Evolutionary conservation across 2,329 filamentous ascomycete genomes (phyloP).

Genomic region (Coniochaeta sp.): DNA sequence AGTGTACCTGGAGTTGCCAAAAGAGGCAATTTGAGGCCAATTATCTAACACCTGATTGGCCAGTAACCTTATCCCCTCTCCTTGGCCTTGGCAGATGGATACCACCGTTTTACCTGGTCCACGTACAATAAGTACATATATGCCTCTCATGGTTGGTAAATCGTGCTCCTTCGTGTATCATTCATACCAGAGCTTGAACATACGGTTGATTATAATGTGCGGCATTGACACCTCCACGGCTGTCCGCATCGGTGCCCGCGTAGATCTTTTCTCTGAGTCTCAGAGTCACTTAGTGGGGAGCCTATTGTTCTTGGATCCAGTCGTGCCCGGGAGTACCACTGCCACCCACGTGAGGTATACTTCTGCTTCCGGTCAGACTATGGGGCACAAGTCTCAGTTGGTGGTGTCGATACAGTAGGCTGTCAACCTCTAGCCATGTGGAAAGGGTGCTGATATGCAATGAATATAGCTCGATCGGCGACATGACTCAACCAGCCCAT

Average conservation of each 20-base stretch:
- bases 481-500: conserved; percentile 6
- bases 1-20: not conserved
- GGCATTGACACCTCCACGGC: conserved; percentile 9
- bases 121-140: too few relatives aligned
- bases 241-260: conserved; percentile 16
- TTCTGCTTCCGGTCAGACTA: not conserved
- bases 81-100: too few relatives aligned
- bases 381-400: not conserved
- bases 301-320: conserved; percentile 15
- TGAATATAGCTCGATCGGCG: not conserved
- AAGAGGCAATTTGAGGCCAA: conserved; percentile 2
- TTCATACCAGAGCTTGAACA: too few relatives aligned
- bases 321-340: conserved; percentile 8
- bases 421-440: not conserved
- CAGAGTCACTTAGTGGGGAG: conserved; percentile 9
- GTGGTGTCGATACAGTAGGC: conserved; percentile 17
- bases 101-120: too few relatives aligned
- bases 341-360: conserved; percentile 16
- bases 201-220: conserved; percentile 10
- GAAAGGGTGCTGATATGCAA: not conserved
- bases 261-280: conserved; percentile 13
- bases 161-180: too few relatives aligned
- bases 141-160: too few relatives aligned
- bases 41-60: not conserved
- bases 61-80: not conserved